Evolutionary conservation across 768 basidiomycete species (phyloP), one percentile per base, ranked within the genome.

Genomic region (Myochromella boudieri): DNA sequence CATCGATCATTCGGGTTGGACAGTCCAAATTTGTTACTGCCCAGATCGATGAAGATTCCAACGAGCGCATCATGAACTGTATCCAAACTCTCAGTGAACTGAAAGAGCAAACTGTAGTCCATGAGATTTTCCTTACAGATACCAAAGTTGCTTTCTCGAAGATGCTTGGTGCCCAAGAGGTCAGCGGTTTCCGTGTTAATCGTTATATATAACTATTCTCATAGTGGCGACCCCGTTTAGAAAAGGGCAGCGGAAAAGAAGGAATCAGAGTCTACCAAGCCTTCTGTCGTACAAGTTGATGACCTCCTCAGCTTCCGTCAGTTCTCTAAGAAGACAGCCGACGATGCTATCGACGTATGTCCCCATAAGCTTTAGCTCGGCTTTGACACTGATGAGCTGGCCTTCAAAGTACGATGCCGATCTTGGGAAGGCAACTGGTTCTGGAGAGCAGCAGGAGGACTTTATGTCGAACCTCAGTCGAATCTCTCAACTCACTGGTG

Each of bases 21-120:
- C 95, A 98, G 69, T 95, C 93, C 44, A 95, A 95, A 62, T 95
- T 95, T 56, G 89, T 87, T 34, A 83, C 90, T 0, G 86, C 85
- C 1, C 88, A 91, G n/a, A 99, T 99, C 54, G 97, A 99, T 70
- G 97, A 99, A 64, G 97, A 99, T 65, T 95, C 93, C 4, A 87
- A 83, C 55, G 97, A 99, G 67, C 85, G 97, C 20, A 92, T 99
- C 67, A 81, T 97, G 77, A 91, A 87, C 65, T 99, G 97, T 68
- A 87, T 99, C 42, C 88, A 92, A 61, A 92, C 94, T 1, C 72
- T 99, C 58, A 91, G 93, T 55, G 85, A 93, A 53, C 70, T 95
- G 26, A 74, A 82, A 48, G 70, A 73, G 5, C 70, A 76, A 32
- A 66, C 71, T 9, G 72, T 72, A 29, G 81, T 87, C 2, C 77